Percentiles rank a stretch among this genome's conserved stretches.
These are phyloP conservation scores for Fusarium verticillioides DNA, from an alignment of 2,329 filamentous ascomycete genomes.

Conservation along the genomic window DNA sequence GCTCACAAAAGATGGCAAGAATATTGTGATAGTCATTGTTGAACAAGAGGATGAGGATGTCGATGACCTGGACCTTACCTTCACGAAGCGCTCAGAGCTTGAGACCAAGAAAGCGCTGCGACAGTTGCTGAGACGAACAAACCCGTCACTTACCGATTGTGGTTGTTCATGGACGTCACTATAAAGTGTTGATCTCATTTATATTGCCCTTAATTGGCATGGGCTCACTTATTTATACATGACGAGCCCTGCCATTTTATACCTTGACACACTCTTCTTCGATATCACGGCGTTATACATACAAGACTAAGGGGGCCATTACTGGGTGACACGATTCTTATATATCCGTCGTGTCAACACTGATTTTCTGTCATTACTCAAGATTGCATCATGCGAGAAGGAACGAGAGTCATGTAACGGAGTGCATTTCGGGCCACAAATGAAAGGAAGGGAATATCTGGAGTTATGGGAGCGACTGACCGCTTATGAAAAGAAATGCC, in stretches of 20 bases:
- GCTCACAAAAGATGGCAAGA: conserved; percentile 48
- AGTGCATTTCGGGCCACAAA: conserved; percentile 25
- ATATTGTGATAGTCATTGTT: conserved; percentile 56
- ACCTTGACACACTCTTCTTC: background rate
- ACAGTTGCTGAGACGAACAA: conserved; percentile 28
- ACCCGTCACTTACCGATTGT: conserved; percentile 59
- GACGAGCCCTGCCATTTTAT: background rate
- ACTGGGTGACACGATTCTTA: conserved; percentile 10
- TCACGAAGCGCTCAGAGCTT: background rate
- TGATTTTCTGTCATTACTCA: conserved; percentile 27
- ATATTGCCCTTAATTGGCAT: background rate
- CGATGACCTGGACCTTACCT: background rate
- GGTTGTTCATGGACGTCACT: conserved; percentile 65
- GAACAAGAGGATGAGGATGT: conserved; percentile 48
- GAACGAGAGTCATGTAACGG: conserved; percentile 18
- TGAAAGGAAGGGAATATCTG: conserved; percentile 22
- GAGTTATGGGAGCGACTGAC: conserved; percentile 36
- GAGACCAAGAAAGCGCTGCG: conserved; percentile 19
- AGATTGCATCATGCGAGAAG: conserved; percentile 30
- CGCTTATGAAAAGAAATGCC: conserved; percentile 30
- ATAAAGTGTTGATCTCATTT: conserved; percentile 38
- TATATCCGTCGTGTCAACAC: conserved; percentile 13
- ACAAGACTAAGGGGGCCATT: conserved; percentile 16
- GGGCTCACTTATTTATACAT: background rate
- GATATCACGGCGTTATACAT: conserved; percentile 25